Base-by-base conservation (phyloP, 2,329 filamentous ascomycete species). In the Alternaria sp. region DNA sequence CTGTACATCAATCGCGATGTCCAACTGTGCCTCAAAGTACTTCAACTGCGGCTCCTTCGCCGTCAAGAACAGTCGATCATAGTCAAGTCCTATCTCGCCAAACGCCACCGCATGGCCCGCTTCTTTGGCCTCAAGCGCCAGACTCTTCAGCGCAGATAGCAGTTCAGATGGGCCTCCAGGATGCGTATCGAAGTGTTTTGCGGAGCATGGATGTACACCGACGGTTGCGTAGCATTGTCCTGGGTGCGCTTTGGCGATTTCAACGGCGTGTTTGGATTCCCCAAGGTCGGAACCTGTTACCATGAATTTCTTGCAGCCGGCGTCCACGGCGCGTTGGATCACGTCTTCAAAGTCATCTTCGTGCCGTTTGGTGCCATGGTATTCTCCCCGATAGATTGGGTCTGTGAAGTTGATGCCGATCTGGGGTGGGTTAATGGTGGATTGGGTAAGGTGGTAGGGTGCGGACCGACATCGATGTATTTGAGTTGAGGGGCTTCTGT, bases 361-460 rank as follows among this genome's bases (percentile, higher is more conserved):
- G 72, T 96, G 93, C 25, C 84, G 84, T 74, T 92, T 86, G 65
- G 90, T 93, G 74, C 92, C 93, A 76, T 96, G 90, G 77, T 98
- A 96, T 45, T 87, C 81, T 54, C 96, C 96, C 50, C 88, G 87
- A 80, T 95, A 99, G 63, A 97, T 93, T 56, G 92, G 92, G 76
- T 99, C 96, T 57, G 94, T 92, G 59, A 99, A 87, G 80, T 99
- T 99, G 85, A 99, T 97, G 61, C 95, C 96, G 75, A 99, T 88
- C 87, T 91, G 70, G 12, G 26, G 7, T 60, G 17, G n/a, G 40
- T 74, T 52, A 74, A 59, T 49, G 44, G 43, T 15, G 30, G 28
- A 61, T 43, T 58, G 46, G 28, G 54, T n/a, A 54, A 50, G 50
- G 57, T 55, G 54, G 36, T 61, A 60, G 54, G 46, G 51, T 60